Conservation (phyloP, 805 yeast genomes). For the Myxozyma vanderwaltii region DNA sequence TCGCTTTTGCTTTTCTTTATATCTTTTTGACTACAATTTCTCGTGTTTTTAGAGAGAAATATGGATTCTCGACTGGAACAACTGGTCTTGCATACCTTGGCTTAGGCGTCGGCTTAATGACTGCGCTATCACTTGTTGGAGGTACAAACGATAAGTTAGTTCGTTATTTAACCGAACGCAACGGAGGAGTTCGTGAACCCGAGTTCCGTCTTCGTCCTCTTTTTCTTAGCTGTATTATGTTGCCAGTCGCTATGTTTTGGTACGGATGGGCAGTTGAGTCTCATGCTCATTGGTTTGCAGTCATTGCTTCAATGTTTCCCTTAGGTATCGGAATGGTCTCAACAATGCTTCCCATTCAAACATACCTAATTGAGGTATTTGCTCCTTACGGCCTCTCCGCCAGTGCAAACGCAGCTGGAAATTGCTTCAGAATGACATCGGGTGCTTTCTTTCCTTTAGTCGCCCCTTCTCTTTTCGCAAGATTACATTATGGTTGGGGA, state of each 20-base stretch:
- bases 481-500: slow-evolving; percentile 33
- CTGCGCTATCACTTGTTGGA: slow-evolving; percentile 56
- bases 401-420: slow-evolving; percentile 68
- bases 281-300: slow-evolving; percentile 54
- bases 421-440: slow-evolving; percentile 61
- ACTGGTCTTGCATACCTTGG: slow-evolving; percentile 63
- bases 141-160: slow-evolving; percentile 49
- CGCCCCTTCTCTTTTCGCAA: slow-evolving; percentile 50
- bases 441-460: slow-evolving; percentile 72
- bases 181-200: slow-evolving; percentile 42
- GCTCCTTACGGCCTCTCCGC: slow-evolving; percentile 65
- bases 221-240: slow-evolving; percentile 50
- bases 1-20: slow-evolving; percentile 59
- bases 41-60: slow-evolving; percentile 53
- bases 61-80: slow-evolving; percentile 50
- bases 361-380: slow-evolving; percentile 47
- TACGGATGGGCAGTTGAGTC: slow-evolving; percentile 55
- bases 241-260: slow-evolving; percentile 53
- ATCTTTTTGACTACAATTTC: slow-evolving; percentile 63
- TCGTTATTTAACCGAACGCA: slow-evolving; percentile 40
- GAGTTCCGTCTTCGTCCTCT: slow-evolving; percentile 54
- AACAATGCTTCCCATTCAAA: slow-evolving; percentile 45
- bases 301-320: slow-evolving; percentile 60
- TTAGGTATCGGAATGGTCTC: slow-evolving; percentile 45
- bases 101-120: slow-evolving; percentile 55